Evolutionary conservation across 2,329 filamentous ascomycete species (phyloP).

Genomic region (Exophiala dermatitidis): DNA sequence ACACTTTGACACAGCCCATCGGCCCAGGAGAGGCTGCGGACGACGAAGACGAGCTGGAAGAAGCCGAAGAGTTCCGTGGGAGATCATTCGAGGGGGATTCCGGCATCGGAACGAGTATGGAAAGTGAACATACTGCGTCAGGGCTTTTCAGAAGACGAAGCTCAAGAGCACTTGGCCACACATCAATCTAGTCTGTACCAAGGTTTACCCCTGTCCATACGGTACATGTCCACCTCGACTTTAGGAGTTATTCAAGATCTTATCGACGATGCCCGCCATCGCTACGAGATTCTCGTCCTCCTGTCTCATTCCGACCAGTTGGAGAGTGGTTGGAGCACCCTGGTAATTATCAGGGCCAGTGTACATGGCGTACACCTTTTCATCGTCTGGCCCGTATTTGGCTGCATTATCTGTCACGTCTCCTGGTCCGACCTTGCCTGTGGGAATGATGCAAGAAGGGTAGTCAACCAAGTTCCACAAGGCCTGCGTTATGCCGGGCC

Average conservation of each 20-base stretch:
- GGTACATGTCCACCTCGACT: background rate
- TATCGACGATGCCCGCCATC: background rate
- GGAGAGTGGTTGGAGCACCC: slow-evolving; percentile 36
- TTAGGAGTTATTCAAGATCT: background rate
- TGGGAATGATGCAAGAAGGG: slow-evolving; percentile 45
- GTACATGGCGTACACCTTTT: slow-evolving; percentile 7
- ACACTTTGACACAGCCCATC: slow-evolving; percentile 8
- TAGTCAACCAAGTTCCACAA: slow-evolving; percentile 57
- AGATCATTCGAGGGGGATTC: slow-evolving; percentile 37
- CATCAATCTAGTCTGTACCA: background rate
- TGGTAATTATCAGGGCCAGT: slow-evolving; percentile 38
- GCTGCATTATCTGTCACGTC: slow-evolving; percentile 40
- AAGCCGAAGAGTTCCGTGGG: slow-evolving; percentile 22
- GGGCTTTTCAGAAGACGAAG: slow-evolving; percentile 18
- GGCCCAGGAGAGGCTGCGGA: slow-evolving; percentile 20
- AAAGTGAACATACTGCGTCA: slow-evolving; percentile 25
- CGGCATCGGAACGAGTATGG: slow-evolving; percentile 49
- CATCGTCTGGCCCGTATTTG: slow-evolving; percentile 7
- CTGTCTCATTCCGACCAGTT: slow-evolving; percentile 47
- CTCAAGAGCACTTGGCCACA: slow-evolving; percentile 8
- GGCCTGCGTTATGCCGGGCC: slow-evolving; percentile 53
- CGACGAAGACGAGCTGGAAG: slow-evolving; percentile 28
- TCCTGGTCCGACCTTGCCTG: slow-evolving; percentile 45
- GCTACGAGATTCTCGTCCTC: slow-evolving; percentile 45
- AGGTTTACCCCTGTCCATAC: background rate